Percentiles rank a stretch among this genome's conserved stretches.
These are phyloP conservation scores for Saccharomyces pastorianus DNA, from an alignment of 1,139 yeast species.

Conservation along the genomic window DNA sequence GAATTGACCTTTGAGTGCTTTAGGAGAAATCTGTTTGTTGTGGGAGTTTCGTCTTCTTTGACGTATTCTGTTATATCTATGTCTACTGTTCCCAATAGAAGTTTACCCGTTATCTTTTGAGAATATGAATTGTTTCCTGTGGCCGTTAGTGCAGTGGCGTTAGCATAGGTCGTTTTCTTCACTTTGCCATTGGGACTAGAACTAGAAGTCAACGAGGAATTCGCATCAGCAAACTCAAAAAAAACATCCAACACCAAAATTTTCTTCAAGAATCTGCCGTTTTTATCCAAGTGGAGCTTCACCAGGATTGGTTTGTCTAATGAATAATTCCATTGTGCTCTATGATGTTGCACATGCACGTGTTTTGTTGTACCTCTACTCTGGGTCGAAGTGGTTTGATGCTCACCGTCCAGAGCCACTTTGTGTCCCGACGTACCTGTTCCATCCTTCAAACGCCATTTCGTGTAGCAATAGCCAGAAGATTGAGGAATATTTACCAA, in stretches of 20 bases:
- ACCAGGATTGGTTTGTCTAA: constrained; percentile 33
- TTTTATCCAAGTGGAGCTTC: constrained; percentile 37
- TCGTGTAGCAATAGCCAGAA: constrained; percentile 59
- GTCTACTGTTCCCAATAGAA: constrained; percentile 54
- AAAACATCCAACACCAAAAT: constrained; percentile 34
- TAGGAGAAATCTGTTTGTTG: constrained; percentile 54
- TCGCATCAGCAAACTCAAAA: constrained; percentile 25
- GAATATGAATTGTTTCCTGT: constrained; percentile 13
- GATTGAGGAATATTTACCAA: constrained; percentile 77
- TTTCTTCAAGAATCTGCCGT: constrained; percentile 32
- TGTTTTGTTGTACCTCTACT: constrained; percentile 16
- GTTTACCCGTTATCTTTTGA: constrained; percentile 32
- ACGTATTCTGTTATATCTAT: constrained; percentile 69
- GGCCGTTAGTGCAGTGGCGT: constrained; percentile 2
- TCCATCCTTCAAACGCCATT: constrained; percentile 47
- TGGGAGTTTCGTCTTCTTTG: constrained; percentile 43
- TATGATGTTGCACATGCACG: constrained; percentile 41
- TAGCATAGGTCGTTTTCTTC: constrained; percentile 5
- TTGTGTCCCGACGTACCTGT: constrained; percentile 23
- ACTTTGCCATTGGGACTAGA: constrained; percentile 2
- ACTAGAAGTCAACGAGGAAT: background rate
- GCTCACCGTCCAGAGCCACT: constrained; percentile 21
- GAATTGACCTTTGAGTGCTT: constrained; percentile 78
- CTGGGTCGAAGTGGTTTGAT: constrained; percentile 14
- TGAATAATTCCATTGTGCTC: constrained; percentile 41